These are phyloP conservation scores for Nepenthes alata DNA, from an alignment of 179 eudicot species.

Conservation along the genomic window DNA sequence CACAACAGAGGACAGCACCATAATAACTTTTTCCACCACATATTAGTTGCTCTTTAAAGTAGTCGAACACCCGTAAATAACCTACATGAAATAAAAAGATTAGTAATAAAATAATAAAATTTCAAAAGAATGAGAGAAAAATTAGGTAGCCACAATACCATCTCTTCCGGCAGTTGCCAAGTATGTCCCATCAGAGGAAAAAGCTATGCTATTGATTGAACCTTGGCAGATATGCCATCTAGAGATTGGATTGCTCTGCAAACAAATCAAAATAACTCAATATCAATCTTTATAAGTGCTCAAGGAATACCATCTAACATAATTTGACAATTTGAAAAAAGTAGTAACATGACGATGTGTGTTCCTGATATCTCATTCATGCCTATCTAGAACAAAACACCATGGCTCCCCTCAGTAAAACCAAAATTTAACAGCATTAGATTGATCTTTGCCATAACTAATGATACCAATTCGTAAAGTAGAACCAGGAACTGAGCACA, in stretches of 20 bases:
- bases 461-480: too few relatives aligned
- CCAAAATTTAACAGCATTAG: too few relatives aligned
- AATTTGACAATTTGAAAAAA: background rate
- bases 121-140: constrained; percentile 4
- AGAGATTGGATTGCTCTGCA: constrained; percentile 72
- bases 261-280: background rate
- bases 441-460: too few relatives aligned
- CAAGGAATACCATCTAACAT: too few relatives aligned
- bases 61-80: constrained; percentile 76
- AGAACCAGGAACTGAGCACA: too few relatives aligned
- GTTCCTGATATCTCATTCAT: too few relatives aligned
- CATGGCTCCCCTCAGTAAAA: too few relatives aligned
- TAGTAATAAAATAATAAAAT: background rate
- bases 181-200: constrained; percentile 65
- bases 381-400: too few relatives aligned
- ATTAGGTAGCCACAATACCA: constrained; percentile 28
- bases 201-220: constrained; percentile 63
- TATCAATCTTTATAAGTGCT: too few relatives aligned
- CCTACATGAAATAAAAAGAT: constrained; percentile 31
- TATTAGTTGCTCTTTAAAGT: constrained; percentile 58
- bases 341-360: too few relatives aligned
- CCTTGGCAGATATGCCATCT: constrained; percentile 97
- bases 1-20: constrained; percentile 80
- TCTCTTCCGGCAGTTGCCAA: constrained; percentile 91
- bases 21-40: constrained; percentile 91